Conservation (phyloP, 202 grass and related monocot species). For the Hordeum pubiflorum region DNA sequence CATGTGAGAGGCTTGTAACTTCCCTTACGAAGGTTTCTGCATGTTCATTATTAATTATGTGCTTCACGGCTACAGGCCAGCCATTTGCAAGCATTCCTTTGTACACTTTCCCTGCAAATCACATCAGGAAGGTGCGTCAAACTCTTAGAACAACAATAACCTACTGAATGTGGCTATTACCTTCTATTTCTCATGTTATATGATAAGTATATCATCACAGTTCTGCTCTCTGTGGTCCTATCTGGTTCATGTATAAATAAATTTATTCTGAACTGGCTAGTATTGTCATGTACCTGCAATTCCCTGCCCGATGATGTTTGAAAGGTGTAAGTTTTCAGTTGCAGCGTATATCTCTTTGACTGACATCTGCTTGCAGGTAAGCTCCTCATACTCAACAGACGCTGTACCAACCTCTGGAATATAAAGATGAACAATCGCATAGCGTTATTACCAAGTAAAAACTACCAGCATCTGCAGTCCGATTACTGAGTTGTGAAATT, state of each 20-base stretch:
- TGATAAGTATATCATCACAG: not conserved
- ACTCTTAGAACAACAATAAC: not conserved
- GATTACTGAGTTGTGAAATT: constrained; percentile 8
- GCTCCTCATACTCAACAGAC: constrained; percentile 45
- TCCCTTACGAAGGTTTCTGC: constrained; percentile 70
- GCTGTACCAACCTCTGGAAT: constrained; percentile 23
- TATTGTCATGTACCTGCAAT: constrained; percentile 41
- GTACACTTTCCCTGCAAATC: constrained; percentile 57
- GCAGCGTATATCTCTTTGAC: constrained; percentile 54
- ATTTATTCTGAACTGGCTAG: not conserved
- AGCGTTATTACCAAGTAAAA: constrained; percentile 1
- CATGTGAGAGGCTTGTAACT: constrained; percentile 56
- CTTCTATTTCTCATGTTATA: not conserved
- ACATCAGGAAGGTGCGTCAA: constrained; percentile 14
- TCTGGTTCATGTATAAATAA: not conserved
- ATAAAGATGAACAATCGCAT: not conserved
- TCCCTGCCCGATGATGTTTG: constrained; percentile 60
- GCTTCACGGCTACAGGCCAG: constrained; percentile 60
- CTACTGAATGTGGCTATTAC: not conserved
- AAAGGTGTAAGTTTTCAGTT: constrained; percentile 36
- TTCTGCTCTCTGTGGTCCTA: not conserved
- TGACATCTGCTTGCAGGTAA: constrained; percentile 41
- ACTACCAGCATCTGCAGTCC: constrained; percentile 10
- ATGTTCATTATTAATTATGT: constrained; percentile 59
- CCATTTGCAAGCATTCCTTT: constrained; percentile 60